Conservation (phyloP, 2,329 filamentous ascomycete genomes). For the Fusarium xylarioides region DNA sequence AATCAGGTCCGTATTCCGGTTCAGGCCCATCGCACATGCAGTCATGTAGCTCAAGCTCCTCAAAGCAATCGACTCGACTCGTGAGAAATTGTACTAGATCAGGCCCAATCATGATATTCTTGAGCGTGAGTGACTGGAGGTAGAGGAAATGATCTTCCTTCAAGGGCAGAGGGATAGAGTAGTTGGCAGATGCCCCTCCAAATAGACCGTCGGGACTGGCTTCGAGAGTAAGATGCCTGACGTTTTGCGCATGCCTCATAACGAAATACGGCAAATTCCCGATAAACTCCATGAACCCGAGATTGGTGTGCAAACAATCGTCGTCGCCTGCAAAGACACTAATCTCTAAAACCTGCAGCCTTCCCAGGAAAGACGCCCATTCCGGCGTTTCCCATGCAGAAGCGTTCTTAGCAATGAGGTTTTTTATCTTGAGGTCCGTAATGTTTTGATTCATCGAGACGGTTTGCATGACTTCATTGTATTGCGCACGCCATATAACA, state of each 20-base stretch:
- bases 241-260: neutral
- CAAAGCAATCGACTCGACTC: neutral
- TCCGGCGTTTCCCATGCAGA: neutral
- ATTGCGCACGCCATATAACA: neutral
- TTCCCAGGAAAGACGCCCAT: neutral
- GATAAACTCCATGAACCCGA: neutral
- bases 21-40: neutral
- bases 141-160: accelerated
- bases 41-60: neutral
- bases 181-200: neutral
- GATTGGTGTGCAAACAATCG: accelerated
- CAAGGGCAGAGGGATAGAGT: neutral
- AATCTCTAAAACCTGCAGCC: neutral
- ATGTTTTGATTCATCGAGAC: neutral
- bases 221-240: neutral
- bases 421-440: neutral
- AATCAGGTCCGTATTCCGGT: neutral
- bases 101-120: neutral
- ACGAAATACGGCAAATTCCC: accelerated
- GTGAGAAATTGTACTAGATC: neutral
- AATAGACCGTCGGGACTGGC: neutral
- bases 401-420: neutral
- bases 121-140: neutral
- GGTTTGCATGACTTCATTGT: neutral
- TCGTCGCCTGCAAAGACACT: neutral